These are phyloP conservation scores for Leptographium radiaticola DNA, from an alignment of 2,329 filamentous ascomycete genomes.

Conservation along the genomic window DNA sequence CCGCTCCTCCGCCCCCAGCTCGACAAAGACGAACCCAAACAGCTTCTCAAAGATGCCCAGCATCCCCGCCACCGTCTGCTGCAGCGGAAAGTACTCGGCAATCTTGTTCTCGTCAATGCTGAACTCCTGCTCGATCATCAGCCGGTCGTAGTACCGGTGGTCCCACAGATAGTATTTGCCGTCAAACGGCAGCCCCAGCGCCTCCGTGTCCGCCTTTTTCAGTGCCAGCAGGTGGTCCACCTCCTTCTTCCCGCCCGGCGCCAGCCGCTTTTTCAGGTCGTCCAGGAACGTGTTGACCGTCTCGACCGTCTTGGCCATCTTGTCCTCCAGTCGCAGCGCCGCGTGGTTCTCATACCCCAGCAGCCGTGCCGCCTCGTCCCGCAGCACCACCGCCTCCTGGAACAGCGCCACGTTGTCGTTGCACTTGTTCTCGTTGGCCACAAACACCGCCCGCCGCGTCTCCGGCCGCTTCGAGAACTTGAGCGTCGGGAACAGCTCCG, in stretches of 20 bases:
- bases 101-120: conserved; percentile 69
- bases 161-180: conserved; percentile 76
- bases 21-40: conserved; percentile 66
- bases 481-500: conserved; percentile 62
- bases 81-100: conserved; percentile 72
- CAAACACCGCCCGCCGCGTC: conserved; percentile 54
- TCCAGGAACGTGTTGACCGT: conserved; percentile 61
- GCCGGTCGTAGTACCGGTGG: conserved; percentile 63
- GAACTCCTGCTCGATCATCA: conserved; percentile 71
- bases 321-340: conserved; percentile 62
- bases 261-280: conserved; percentile 54
- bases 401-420: conserved; percentile 62
- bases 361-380: conserved; percentile 65
- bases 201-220: conserved; percentile 57
- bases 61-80: conserved; percentile 64
- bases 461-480: conserved; percentile 64
- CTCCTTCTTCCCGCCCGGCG: conserved; percentile 58
- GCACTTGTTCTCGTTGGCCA: conserved; percentile 72
- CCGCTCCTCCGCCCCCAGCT: conserved; percentile 54
- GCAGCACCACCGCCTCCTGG: conserved; percentile 58
- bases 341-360: conserved; percentile 69
- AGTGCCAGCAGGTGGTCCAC: conserved; percentile 55
- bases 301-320: conserved; percentile 70
- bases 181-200: conserved; percentile 45
- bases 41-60: conserved; percentile 72